Evolutionary conservation across 768 basidiomycete species (phyloP).

Genomic region (Krasilnikovozyma curviuscula): DNA sequence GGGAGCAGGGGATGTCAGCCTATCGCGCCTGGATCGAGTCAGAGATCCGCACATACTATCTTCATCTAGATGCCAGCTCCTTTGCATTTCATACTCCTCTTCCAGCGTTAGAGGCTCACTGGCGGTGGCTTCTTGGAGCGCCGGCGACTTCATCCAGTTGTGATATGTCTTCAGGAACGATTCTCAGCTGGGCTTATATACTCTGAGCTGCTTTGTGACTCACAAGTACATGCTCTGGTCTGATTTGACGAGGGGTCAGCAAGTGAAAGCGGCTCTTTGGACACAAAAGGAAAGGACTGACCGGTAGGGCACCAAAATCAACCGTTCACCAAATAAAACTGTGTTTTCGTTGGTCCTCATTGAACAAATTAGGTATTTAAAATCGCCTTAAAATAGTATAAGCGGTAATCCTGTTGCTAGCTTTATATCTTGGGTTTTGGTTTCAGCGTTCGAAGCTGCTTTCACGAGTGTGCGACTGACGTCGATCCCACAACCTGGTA

Average conservation of each 20-base stretch:
- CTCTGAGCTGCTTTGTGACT: background rate
- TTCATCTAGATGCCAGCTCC: constrained; percentile 70
- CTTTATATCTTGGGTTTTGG: too few species aligned
- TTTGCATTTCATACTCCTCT: constrained; percentile 77
- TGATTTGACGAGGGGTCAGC: background rate
- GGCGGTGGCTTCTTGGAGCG: constrained; percentile 55
- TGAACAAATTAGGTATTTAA: background rate
- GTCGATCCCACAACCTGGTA: too few species aligned
- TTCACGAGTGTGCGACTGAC: too few species aligned
- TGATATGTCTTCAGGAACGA: constrained; percentile 47
- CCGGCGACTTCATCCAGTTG: constrained; percentile 65
- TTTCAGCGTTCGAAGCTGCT: too few species aligned
- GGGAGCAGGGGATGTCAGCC: background rate
- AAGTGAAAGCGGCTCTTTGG: constrained; percentile 11
- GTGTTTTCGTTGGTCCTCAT: constrained; percentile 54
- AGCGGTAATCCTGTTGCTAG: too few species aligned
- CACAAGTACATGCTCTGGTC: background rate
- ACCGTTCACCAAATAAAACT: constrained; percentile 43
- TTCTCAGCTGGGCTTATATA: background rate
- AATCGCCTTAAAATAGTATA: background rate
- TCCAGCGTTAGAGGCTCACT: constrained; percentile 63
- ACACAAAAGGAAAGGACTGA: constrained; percentile 19
- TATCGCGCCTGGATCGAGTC: background rate
- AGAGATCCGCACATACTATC: constrained; percentile 40
- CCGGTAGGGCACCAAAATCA: constrained; percentile 66